Evolutionary conservation across 208 protist species (phyloP), one percentile per base, ranked within the genome.

Genomic region (Leptomonas seymouri): DNA sequence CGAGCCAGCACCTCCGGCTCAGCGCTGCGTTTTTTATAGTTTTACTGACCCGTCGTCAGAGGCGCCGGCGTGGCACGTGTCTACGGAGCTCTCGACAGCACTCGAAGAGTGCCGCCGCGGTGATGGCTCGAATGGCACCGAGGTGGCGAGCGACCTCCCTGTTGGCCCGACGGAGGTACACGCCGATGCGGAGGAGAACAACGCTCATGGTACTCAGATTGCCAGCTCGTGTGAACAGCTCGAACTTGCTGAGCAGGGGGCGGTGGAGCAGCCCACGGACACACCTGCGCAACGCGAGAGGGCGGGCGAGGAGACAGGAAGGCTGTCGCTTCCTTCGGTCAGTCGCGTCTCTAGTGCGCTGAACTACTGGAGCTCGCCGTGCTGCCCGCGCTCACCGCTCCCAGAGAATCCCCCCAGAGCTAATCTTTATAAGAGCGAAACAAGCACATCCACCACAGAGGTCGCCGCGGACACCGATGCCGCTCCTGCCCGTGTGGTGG

Each of bases 341-440:
- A 5, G 14, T 6, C 36, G 18, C n/a, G 34, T 18, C 23, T 44
- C 4, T 20, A 31, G 46, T 16, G 45, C 45, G 15, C 51, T 68
- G 21, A 67, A 75, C 31, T 75, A 68, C 36, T 75, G 69, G 69
- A 56, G 39, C 23, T 75, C 69, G 18, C 30, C 30, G 31, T 53
- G 62, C 28, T 75, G 51, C 34, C 69, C 61, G 16, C 15, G 16
- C 39, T 8, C 14, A 1, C 44, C 58, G 16, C 50, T 67, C 4
- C 30, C 36, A 21, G 23, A 34, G 3, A 12, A 16, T 9, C 6
- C 27, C 15, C 0, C 20, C 46, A 30, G 20, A 3, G 31, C 50
- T 8, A n/a, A n/a, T 31, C 14, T 3, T 12, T 1, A 20, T 12
- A 16, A 25, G 8, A 1, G 44, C 44, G 44, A n/a, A 16, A 16